phyloP scores from a whole-genome alignment of 129 eudicot species.

The Dittrichia graveolens region DNA sequence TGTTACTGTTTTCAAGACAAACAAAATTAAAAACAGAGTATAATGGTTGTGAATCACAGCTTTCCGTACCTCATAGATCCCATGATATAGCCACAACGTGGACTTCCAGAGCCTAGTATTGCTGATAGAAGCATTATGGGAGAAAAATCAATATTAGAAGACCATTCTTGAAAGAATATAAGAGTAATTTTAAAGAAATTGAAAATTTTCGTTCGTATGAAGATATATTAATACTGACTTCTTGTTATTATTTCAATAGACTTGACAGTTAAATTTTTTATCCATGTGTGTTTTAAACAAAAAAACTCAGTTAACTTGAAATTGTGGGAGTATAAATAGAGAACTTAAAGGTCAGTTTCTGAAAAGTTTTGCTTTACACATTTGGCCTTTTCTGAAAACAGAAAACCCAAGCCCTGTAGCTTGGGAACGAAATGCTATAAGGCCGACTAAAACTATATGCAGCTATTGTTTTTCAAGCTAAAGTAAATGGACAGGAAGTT shows the following conservation, averaged over 20 bases:
- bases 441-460: too few species aligned
- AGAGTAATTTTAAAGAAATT: not conserved
- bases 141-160: not conserved
- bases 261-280: not conserved
- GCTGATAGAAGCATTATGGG: slow-evolving; percentile 42
- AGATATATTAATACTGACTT: not conserved
- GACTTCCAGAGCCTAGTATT: slow-evolving; percentile 66
- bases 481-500: not conserved
- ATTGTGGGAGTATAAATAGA: too few species aligned
- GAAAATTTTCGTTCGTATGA: not conserved
- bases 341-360: too few species aligned
- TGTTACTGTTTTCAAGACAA: not conserved
- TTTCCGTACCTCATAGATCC: slow-evolving; percentile 76
- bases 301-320: too few species aligned
- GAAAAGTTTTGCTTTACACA: too few species aligned
- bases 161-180: not conserved
- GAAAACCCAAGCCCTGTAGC: too few species aligned
- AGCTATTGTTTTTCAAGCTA: not conserved
- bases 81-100: slow-evolving; percentile 90
- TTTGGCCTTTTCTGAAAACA: too few species aligned
- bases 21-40: not conserved
- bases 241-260: not conserved
- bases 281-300: not conserved
- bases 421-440: too few species aligned
- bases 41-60: not conserved